A percentile compares a stretch with the other conserved stretches of the same genome.
These are phyloP conservation scores for Pogostemon cablin DNA, from an alignment of 257 asterid genomes.

Conservation along the genomic window DNA sequence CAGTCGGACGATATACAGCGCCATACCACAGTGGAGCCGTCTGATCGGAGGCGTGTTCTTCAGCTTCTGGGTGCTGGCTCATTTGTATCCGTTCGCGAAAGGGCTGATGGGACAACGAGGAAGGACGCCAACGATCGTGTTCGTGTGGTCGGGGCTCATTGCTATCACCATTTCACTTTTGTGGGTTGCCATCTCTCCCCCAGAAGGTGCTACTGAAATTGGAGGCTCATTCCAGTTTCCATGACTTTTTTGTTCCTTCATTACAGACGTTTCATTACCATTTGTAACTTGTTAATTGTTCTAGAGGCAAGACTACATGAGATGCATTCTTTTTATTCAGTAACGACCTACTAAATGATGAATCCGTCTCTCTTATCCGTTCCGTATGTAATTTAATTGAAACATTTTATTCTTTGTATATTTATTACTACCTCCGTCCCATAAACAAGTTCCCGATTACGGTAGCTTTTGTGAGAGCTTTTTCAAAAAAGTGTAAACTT, in stretches of 20 bases:
- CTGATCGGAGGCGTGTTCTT: constrained; percentile 86
- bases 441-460: too few species aligned
- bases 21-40: constrained; percentile 89
- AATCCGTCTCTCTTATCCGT: too few species aligned
- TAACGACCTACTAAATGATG: too few species aligned
- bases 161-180: constrained; percentile 77
- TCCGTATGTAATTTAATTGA: too few species aligned
- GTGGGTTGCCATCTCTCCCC: constrained; percentile 86
- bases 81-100: constrained; percentile 78
- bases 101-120: constrained; percentile 88
- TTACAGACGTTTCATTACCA: too few species aligned
- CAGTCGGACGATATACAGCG: constrained; percentile 76
- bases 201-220: constrained; percentile 51
- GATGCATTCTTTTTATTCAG: too few species aligned
- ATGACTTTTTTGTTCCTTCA: background rate
- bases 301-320: too few species aligned
- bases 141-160: constrained; percentile 85
- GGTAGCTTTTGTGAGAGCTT: too few species aligned
- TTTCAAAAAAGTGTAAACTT: too few species aligned
- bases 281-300: too few species aligned
- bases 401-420: too few species aligned
- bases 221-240: constrained; percentile 96
- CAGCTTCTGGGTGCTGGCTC: constrained; percentile 90
- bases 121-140: constrained; percentile 82
- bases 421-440: too few species aligned